A percentile compares a stretch with the other conserved stretches of the same genome.
Evolutionary conservation across 306 rosid species (phyloP).

Genomic region (Pyrus bretschneideri): DNA sequence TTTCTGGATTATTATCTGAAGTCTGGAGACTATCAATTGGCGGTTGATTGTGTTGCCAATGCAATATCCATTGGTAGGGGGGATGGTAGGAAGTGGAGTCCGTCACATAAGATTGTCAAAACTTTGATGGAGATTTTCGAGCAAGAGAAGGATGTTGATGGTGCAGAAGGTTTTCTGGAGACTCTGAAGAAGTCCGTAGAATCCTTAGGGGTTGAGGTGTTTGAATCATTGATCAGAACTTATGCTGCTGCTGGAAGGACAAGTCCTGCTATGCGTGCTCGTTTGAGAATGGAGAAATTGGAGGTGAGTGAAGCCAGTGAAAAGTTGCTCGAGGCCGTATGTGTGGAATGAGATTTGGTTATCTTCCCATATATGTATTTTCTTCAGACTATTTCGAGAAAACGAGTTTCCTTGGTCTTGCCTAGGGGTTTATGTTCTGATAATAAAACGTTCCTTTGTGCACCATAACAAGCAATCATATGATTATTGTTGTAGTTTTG

Average conservation of each 20-base stretch:
- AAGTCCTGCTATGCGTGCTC: slow-evolving; percentile 40
- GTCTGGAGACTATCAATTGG: slow-evolving; percentile 47
- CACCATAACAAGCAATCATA: not conserved
- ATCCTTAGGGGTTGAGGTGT: slow-evolving; percentile 42
- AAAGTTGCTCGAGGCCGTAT: slow-evolving; percentile 61
- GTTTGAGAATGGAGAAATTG: slow-evolving; percentile 84
- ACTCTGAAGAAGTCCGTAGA: slow-evolving; percentile 55
- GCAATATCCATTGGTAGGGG: slow-evolving; percentile 65
- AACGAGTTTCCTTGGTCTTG: slow-evolving; percentile 23
- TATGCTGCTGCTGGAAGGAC: slow-evolving; percentile 70
- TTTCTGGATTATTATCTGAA: slow-evolving; percentile 54
- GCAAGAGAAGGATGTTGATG: slow-evolving; percentile 72
- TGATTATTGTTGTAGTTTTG: not conserved
- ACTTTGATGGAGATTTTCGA: slow-evolving; percentile 60
- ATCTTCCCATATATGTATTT: slow-evolving; percentile 1
- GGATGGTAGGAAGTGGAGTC: slow-evolving; percentile 64
- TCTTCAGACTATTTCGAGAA: slow-evolving; percentile 12
- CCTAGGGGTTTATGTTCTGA: slow-evolving; percentile 9
- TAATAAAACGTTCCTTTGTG: slow-evolving; percentile 20
- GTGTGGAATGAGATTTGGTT: slow-evolving; percentile 43
- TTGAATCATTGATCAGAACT: slow-evolving; percentile 77
- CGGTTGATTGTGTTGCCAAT: slow-evolving; percentile 53
- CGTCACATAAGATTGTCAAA: slow-evolving; percentile 37
- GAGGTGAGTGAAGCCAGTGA: slow-evolving; percentile 48
- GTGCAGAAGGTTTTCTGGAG: slow-evolving; percentile 70